Evolutionary conservation across 345 rosid species (phyloP), one percentile per base, ranked within the genome.

Genomic region (Viola odorata): DNA sequence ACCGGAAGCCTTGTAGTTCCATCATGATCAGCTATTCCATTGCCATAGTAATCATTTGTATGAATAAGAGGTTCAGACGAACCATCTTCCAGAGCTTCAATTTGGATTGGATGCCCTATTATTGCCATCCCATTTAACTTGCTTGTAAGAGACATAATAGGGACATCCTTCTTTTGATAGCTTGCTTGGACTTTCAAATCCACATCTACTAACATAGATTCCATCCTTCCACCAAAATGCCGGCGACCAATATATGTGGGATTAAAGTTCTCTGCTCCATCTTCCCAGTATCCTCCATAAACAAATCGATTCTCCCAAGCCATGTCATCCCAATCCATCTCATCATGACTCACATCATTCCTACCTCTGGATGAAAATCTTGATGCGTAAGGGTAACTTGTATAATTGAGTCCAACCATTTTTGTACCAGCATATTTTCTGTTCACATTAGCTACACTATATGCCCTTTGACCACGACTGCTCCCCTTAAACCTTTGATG

Each of bases 171-270:
- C 69, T 81, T 91, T 68, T 62, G 80, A 75, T 91, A 88, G 76
- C 87, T 80, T 55, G 84, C 84, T 83, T 80, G 86, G 69, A 95
- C 99, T 80, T 88, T 82, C 64, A 95, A 72, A 78, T 88, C 91
- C 73, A 91, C 98, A 65, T 91, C 99, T 11, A 84, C 53, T 78
- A 86, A 78, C 65, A 78, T 63, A 12, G 82, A 66, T 71, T 85
- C 66, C 36, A 44, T 38, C 59, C 78, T 82, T 62, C 84, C 79
- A 61, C 75, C 81, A 67, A 76, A 65, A 69, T 54, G 69, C 48
- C 50, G 80, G 56, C 67, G 75, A 60, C 76, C 76, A 57, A 62
- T 61, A 68, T 71, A 73, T 37, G 70, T 41, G 50, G 80, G 81
- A 77, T 72, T 71, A 53, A 77, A 73, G 62, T 64, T 73, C 65